phyloP scores from a whole-genome alignment of 1,284 basidiomycete genomes.

The Ceratobasidium sp. region DNA sequence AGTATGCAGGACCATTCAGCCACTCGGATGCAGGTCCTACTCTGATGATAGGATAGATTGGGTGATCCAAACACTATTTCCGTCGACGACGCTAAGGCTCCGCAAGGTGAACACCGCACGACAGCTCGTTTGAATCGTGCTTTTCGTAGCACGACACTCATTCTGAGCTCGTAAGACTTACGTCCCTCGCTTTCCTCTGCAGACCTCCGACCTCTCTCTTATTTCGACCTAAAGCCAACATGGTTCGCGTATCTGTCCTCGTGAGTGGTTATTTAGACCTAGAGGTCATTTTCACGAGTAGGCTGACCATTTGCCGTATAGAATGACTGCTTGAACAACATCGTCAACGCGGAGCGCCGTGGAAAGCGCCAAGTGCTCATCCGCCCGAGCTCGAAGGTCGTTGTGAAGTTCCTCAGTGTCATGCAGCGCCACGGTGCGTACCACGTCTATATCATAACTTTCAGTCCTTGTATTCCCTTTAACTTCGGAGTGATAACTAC shows the following conservation, averaged over 20 bases:
- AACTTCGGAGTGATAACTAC: slow-evolving; percentile 77
- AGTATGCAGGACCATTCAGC: slow-evolving; percentile 43
- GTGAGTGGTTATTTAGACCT: slow-evolving; percentile 56
- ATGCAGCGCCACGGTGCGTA: slow-evolving; percentile 96
- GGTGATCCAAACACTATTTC: slow-evolving; percentile 35
- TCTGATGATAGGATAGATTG: slow-evolving; percentile 15
- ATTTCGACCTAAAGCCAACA: slow-evolving; percentile 57
- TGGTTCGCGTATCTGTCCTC: slow-evolving; percentile 87
- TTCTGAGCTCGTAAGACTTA: slow-evolving; percentile 65
- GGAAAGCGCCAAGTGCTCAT: slow-evolving; percentile 98
- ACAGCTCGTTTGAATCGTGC: slow-evolving; percentile 72
- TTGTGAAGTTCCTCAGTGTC: slow-evolving; percentile 94
- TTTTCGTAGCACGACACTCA: slow-evolving; percentile 84
- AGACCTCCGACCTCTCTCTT: slow-evolving; percentile 48
- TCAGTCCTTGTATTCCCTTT: slow-evolving; percentile 24
- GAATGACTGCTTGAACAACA: slow-evolving; percentile 95
- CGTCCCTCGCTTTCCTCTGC: slow-evolving; percentile 49
- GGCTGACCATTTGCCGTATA: slow-evolving; percentile 50
- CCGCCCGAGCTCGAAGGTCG: slow-evolving; percentile 94
- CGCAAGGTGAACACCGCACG: slow-evolving; percentile 43
- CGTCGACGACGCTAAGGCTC: slow-evolving; percentile 39
- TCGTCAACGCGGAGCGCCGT: slow-evolving; percentile 97
- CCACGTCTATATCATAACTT: slow-evolving; percentile 20
- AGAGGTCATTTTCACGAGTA: not conserved
- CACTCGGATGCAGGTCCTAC: slow-evolving; percentile 32